A percentile compares a stretch with the other conserved stretches of the same genome.
Conservation (phyloP, 2,329 filamentous ascomycete genomes). For the Calycina herbarum region DNA sequence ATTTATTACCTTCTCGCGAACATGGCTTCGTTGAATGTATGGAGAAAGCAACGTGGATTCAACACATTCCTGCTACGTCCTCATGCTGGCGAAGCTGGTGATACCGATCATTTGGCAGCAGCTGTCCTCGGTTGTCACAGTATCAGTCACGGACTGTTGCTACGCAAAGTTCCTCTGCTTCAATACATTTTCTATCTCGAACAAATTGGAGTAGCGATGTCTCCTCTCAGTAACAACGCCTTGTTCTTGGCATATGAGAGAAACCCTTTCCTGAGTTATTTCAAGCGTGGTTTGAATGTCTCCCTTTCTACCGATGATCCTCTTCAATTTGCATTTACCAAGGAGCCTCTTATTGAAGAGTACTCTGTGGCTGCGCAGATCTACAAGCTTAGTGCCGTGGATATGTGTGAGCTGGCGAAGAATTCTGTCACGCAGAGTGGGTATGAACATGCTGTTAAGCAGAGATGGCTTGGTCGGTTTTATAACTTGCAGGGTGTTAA, state of each 20-base stretch:
- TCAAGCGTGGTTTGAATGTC: slow-evolving; percentile 90
- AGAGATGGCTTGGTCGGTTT: slow-evolving; percentile 82
- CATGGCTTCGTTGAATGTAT: slow-evolving; percentile 86
- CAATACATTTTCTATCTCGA: slow-evolving; percentile 98
- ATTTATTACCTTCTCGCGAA: slow-evolving; percentile 97
- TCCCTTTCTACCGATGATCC: slow-evolving; percentile 96
- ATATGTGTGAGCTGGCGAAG: slow-evolving; percentile 98
- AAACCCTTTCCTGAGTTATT: slow-evolving; percentile 95
- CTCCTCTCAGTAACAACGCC: slow-evolving; percentile 96
- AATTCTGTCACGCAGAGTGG: slow-evolving; percentile 94
- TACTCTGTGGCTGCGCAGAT: slow-evolving; percentile 98
- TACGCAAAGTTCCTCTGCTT: slow-evolving; percentile 90
- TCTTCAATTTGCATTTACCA: slow-evolving; percentile 96
- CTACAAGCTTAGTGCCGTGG: slow-evolving; percentile 93
- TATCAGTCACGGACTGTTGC: slow-evolving; percentile 89
- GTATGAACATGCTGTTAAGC: slow-evolving; percentile 85
- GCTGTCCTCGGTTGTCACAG: slow-evolving; percentile 92
- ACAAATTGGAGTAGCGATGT: slow-evolving; percentile 98
- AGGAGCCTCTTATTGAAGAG: slow-evolving; percentile 96
- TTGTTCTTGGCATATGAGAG: slow-evolving; percentile 95
- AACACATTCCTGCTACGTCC: slow-evolving; percentile 93
- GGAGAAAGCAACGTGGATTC: slow-evolving; percentile 87
- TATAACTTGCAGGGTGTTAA: slow-evolving; percentile 76
- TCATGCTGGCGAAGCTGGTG: slow-evolving; percentile 94
- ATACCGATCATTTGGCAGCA: slow-evolving; percentile 92